Base-by-base conservation (phyloP, 2,329 filamentous ascomycete genomes). In the Trichophyton rubrum region DNA sequence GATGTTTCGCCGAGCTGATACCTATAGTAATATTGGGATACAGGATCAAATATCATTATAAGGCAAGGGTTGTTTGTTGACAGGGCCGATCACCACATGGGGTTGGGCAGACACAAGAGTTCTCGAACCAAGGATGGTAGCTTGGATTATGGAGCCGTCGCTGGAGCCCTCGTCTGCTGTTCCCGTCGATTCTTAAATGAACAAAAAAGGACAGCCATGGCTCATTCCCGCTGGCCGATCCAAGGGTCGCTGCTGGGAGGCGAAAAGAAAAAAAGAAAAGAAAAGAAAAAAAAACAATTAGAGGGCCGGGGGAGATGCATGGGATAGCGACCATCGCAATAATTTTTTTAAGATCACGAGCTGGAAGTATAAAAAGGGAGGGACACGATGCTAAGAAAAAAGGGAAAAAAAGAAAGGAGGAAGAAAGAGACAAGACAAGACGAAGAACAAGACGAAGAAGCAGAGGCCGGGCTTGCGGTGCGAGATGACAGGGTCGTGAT, bases 1-100 rank as follows among this genome's bases (percentile, higher is more conserved):
- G 49, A 53, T 53, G 49, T 53, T 53, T 53, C 49, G 49, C 49
- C 49, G 49, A 53, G 49, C 49, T 30, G 45, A 22, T 8, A 49
- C n/a, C n/a, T n/a, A n/a, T n/a, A n/a, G n/a, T 49, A 7, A 6
- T 53, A 30, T 11, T 15, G 49, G 49, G 49, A 53, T 27, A 53
- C 49, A 53, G 49, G 22, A 53, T 53, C 49, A 33, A 53, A 53
- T 53, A 53, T 35, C 33, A 53, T n/a, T 5, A 27, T 27, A 22
- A 35, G 11, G 33, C 49, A n/a, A 53, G 49, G 49, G 49, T 53
- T 53, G 49, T 33, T 53, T 33, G 24, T 53, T 53, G 49, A 53
- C 49, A 53, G 22, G 27, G 27, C 49, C 49, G 49, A 53, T 53
- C 49, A 15, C 49, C 49, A 30, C 49, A 53, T 53, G 49, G 45